Percentiles rank a stretch among this genome's conserved stretches.
Evolutionary conservation across 257 asterid species (phyloP).

Genomic region (Plantago ovata): DNA sequence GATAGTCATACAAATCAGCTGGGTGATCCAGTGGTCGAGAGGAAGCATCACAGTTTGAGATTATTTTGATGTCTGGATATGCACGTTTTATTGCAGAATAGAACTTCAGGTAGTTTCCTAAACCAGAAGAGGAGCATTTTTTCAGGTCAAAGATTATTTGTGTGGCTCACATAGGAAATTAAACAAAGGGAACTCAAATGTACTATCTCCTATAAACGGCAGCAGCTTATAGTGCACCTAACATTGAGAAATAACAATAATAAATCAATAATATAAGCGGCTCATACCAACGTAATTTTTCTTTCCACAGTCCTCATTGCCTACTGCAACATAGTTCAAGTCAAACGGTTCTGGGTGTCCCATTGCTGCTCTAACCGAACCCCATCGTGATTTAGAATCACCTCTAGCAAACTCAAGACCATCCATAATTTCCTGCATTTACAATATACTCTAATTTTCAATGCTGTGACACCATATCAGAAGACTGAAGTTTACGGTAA

Average conservation of each 20-base stretch:
- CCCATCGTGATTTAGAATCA: conserved; percentile 74
- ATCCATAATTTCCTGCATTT: conserved; percentile 70
- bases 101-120: conserved; percentile 94
- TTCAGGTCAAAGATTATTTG: neutral
- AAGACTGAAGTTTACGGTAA: neutral
- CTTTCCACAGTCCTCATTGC: conserved; percentile 94
- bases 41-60: conserved; percentile 91
- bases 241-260: too few relatives aligned
- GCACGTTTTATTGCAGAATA: conserved; percentile 54
- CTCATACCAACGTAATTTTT: conserved; percentile 63
- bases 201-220: neutral
- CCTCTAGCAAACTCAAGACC: conserved; percentile 95
- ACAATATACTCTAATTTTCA: too few relatives aligned
- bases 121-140: neutral
- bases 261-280: too few relatives aligned
- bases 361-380: conserved; percentile 81
- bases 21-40: conserved; percentile 72
- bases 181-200: neutral
- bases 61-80: conserved; percentile 75
- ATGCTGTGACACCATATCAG: neutral
- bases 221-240: neutral
- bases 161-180: neutral
- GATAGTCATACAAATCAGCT: conserved; percentile 86
- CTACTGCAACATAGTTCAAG: conserved; percentile 86
- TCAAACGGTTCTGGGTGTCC: conserved; percentile 93